Evolutionary conservation across 139 green algal genomes (phyloP).

Genomic region (Chlamydomonas schloesseri): DNA sequence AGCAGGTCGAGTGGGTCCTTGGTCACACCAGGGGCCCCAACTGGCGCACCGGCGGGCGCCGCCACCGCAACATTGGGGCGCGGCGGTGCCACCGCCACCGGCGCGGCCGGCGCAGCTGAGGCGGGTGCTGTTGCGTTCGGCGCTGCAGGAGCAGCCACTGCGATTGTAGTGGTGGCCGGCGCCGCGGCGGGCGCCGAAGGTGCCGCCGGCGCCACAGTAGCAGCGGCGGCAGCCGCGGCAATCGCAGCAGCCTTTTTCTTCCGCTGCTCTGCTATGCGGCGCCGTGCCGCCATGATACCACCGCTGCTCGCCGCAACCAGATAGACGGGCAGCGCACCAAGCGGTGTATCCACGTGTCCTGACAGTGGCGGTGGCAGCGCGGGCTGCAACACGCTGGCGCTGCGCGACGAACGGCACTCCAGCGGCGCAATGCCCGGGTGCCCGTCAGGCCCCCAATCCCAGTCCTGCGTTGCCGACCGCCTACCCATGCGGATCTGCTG

Average conservation of each 20-base stretch:
- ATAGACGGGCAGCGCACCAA: not conserved
- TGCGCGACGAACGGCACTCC: not conserved
- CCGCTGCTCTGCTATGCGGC: too few species aligned
- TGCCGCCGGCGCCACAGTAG: not conserved
- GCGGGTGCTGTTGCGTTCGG: not conserved
- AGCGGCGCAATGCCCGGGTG: slow-evolving; percentile 23
- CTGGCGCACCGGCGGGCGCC: too few species aligned
- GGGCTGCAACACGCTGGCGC: not conserved
- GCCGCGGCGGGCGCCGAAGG: too few species aligned
- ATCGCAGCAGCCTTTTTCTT: not conserved
- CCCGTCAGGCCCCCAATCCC: not conserved
- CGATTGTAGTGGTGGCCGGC: not conserved
- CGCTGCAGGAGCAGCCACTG: not conserved
- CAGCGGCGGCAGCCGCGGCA: too few species aligned
- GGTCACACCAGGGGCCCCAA: not conserved
- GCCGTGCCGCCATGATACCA: too few species aligned
- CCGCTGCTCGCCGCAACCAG: not conserved
- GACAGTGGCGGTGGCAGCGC: not conserved
- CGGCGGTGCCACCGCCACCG: not conserved
- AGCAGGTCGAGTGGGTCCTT: slow-evolving; percentile 25
- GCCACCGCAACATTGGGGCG: not conserved
- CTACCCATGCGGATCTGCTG: not conserved
- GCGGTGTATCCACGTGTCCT: not conserved
- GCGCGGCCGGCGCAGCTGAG: not conserved
- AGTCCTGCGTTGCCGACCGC: not conserved